Evolutionary conservation across 179 eudicot genomes (phyloP).

Genomic region (Pouteria campechiana): DNA sequence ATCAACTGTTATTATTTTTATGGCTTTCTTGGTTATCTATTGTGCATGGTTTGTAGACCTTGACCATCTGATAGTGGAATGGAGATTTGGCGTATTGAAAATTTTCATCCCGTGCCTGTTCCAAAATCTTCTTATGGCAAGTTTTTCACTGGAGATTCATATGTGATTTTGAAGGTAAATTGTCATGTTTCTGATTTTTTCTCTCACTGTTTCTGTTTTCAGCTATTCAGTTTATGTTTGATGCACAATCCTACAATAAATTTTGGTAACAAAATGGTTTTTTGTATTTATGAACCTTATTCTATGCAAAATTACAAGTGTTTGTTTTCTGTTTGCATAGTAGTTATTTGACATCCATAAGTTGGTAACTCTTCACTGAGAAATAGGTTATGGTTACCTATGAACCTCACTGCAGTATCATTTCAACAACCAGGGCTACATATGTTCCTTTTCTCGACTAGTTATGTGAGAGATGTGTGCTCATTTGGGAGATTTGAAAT

Average conservation of each 20-base stretch:
- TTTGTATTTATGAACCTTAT: background rate
- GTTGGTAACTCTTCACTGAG: too few relatives aligned
- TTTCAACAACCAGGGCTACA: too few relatives aligned
- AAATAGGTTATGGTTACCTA: too few relatives aligned
- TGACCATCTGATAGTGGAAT: constrained; percentile 61
- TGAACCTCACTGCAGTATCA: too few relatives aligned
- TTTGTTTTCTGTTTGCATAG: background rate
- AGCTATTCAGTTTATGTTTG: too few relatives aligned
- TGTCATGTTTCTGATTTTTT: background rate
- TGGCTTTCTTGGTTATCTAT: background rate
- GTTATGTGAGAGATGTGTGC: too few relatives aligned
- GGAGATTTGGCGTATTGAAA: constrained; percentile 95
- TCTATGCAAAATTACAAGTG: background rate
- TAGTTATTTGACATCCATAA: too few relatives aligned
- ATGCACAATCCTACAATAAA: too few relatives aligned
- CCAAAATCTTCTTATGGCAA: constrained; percentile 67
- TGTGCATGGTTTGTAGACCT: constrained; percentile 23
- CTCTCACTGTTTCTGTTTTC: background rate
- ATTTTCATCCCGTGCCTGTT: constrained; percentile 61
- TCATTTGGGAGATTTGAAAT: too few relatives aligned
- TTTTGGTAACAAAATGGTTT: too few relatives aligned
- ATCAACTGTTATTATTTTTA: too few relatives aligned
- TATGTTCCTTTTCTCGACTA: too few relatives aligned
- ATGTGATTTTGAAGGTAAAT: constrained; percentile 69
- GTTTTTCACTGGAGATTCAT: constrained; percentile 77